A percentile compares a stretch with the other conserved stretches of the same genome.
phyloP scores from a whole-genome alignment of 2,329 filamentous ascomycete species.

The Monosporascus sp. region DNA sequence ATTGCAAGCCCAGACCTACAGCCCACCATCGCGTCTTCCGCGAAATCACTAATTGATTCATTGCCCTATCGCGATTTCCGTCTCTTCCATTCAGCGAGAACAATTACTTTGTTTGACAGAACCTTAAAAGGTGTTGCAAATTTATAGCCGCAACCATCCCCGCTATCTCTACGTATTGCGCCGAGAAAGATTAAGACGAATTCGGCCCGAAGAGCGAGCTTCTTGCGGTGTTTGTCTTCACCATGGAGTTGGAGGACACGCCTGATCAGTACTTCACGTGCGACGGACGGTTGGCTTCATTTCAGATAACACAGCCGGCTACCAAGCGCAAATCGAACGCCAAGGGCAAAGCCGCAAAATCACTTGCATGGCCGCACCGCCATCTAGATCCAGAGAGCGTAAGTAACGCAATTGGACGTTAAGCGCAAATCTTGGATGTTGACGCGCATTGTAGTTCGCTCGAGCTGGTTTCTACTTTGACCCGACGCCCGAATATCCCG shows the following conservation, averaged over 20 bases:
- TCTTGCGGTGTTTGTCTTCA: conserved; percentile 1
- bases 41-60: too few species aligned
- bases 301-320: conserved; percentile 59
- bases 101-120: too few species aligned
- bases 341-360: conserved; percentile 52
- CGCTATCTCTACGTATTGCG: too few species aligned
- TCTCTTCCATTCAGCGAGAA: too few species aligned
- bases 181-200: too few species aligned
- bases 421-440: background rate
- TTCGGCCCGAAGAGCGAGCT: background rate
- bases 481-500: conserved; percentile 67
- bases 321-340: conserved; percentile 68
- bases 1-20: too few species aligned
- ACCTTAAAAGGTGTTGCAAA: too few species aligned
- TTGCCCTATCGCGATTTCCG: too few species aligned
- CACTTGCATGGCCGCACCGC: conserved; percentile 73
- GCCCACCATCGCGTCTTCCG: too few species aligned
- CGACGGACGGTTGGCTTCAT: conserved; percentile 76
- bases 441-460: conserved; percentile 59
- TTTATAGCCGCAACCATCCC: too few species aligned
- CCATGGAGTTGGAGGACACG: conserved; percentile 29
- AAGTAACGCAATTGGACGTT: conserved; percentile 19
- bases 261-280: conserved; percentile 56
- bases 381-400: conserved; percentile 62
- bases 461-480: conserved; percentile 88